Conservation (phyloP, 1,284 basidiomycete species). For the Naganishia cerealis region DNA sequence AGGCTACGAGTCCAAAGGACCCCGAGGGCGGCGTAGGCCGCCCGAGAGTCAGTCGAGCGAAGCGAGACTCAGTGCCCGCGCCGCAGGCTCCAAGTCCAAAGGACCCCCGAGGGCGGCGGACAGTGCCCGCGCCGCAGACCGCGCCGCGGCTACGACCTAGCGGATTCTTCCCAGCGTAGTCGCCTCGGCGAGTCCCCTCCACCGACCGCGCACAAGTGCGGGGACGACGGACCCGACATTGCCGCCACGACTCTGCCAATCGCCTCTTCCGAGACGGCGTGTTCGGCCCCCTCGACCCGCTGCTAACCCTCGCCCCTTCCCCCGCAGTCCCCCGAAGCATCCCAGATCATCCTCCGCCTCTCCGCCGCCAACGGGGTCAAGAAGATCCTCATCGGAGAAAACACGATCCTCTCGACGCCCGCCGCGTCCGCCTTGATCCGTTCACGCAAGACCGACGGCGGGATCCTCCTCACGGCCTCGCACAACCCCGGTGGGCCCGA, state of each 20-base stretch:
- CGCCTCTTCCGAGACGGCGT: too few species aligned
- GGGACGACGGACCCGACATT: too few species aligned
- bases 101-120: background rate
- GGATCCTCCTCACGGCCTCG: constrained; percentile 94
- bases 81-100: too few species aligned
- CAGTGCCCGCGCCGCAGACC: too few species aligned
- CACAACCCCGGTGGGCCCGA: constrained; percentile 98
- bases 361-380: constrained; percentile 85
- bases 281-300: background rate
- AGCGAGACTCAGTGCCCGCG: background rate
- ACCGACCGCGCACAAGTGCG: too few species aligned
- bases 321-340: constrained; percentile 70
- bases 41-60: background rate
- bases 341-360: constrained; percentile 86
- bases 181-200: too few species aligned
- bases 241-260: too few species aligned
- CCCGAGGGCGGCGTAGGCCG: background rate
- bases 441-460: constrained; percentile 91
- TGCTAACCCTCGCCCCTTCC: background rate
- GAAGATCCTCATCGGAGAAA: constrained; percentile 84
- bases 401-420: constrained; percentile 91
- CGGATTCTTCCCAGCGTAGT: too few species aligned
- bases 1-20: background rate
- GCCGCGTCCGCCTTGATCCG: constrained; percentile 95
- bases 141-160: too few species aligned